phyloP scores from a whole-genome alignment of 75 land plant genomes.

The Gnetum montanum region DNA sequence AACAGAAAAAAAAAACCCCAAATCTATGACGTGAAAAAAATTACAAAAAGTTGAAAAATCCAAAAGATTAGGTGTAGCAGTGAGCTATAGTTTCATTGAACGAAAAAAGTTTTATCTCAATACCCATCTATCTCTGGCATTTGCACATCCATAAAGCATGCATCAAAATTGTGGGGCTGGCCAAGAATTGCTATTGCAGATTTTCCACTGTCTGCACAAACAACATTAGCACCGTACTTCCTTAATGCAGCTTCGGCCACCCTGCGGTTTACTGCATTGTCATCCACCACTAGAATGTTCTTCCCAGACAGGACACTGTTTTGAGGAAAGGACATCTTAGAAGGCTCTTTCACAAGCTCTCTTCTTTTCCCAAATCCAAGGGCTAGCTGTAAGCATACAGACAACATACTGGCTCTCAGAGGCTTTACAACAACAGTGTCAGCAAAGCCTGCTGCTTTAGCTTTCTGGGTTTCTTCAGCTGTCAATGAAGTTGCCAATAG shows the following conservation, averaged over 20 bases:
- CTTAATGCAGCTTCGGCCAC: conserved; percentile 86
- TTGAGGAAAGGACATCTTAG: conserved; percentile 15
- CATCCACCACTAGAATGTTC: conserved; percentile 82
- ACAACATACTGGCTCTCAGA: conserved; percentile 66
- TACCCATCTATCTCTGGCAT: conserved; percentile 98
- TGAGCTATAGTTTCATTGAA: too few species aligned
- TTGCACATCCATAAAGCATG: conserved; percentile 88
- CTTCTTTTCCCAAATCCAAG: conserved; percentile 31
- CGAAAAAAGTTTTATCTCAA: too few species aligned
- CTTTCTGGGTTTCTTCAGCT: conserved; percentile 36
- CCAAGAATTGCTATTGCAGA: conserved; percentile 44
- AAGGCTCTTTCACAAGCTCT: conserved; percentile 16
- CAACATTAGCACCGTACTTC: conserved; percentile 77
- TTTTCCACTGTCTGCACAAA: conserved; percentile 68
- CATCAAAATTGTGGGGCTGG: conserved; percentile 60
- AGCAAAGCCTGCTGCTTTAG: conserved; percentile 47
- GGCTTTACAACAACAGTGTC: conserved; percentile 75
- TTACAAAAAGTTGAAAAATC: neutral
- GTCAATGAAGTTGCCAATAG: conserved; percentile 22
- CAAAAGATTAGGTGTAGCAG: too few species aligned
- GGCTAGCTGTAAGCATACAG: conserved; percentile 58
- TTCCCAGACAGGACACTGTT: conserved; percentile 51
- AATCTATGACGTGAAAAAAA: too few species aligned
- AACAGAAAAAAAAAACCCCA: too few species aligned
- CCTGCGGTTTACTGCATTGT: conserved; percentile 66